A percentile compares a stretch with the other conserved stretches of the same genome.
Conservation (phyloP, 768 basidiomycete genomes). For the Russula olivacea region DNA sequence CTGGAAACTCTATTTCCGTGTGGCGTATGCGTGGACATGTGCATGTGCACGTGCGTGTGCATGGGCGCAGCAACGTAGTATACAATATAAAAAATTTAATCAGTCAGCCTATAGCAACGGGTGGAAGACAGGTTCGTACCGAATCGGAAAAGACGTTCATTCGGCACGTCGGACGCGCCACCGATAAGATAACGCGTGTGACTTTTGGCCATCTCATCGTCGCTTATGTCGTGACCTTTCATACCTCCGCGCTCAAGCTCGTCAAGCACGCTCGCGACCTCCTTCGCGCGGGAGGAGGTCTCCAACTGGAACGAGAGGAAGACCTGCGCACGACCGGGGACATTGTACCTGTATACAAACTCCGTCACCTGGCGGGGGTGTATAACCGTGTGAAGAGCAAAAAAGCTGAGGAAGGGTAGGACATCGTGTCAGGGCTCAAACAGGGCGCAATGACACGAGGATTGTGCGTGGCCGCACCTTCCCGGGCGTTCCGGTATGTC, state of each 20-base stretch:
- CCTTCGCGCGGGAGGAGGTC: slow-evolving; percentile 47
- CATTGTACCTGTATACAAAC: slow-evolving; percentile 88
- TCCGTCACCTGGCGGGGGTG: slow-evolving; percentile 92
- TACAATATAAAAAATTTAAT: not conserved
- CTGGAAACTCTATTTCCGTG: slow-evolving; percentile 75
- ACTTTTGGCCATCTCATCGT: slow-evolving; percentile 92
- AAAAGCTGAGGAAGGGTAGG: slow-evolving; percentile 54
- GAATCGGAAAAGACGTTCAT: slow-evolving; percentile 91
- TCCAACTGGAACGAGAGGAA: slow-evolving; percentile 87
- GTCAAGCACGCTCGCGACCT: slow-evolving; percentile 58
- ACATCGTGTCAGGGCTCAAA: slow-evolving; percentile 12
- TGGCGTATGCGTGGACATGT: not conserved
- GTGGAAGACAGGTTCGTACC: slow-evolving; percentile 44
- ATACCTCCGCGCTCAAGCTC: slow-evolving; percentile 65
- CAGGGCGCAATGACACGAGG: not conserved
- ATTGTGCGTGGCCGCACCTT: slow-evolving; percentile 46
- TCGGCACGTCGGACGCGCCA: slow-evolving; percentile 64
- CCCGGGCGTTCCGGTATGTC: slow-evolving; percentile 91
- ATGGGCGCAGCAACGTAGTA: not conserved
- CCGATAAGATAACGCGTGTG: slow-evolving; percentile 95
- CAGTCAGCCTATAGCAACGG: not conserved
- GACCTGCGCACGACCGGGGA: slow-evolving; percentile 69
- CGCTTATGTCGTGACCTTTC: slow-evolving; percentile 84
- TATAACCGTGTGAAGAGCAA: slow-evolving; percentile 79
- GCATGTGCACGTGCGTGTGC: not conserved